These are phyloP conservation scores for Globisporangium sylvaticum DNA, from an alignment of 352 stramenopile genomes.

Conservation along the genomic window DNA sequence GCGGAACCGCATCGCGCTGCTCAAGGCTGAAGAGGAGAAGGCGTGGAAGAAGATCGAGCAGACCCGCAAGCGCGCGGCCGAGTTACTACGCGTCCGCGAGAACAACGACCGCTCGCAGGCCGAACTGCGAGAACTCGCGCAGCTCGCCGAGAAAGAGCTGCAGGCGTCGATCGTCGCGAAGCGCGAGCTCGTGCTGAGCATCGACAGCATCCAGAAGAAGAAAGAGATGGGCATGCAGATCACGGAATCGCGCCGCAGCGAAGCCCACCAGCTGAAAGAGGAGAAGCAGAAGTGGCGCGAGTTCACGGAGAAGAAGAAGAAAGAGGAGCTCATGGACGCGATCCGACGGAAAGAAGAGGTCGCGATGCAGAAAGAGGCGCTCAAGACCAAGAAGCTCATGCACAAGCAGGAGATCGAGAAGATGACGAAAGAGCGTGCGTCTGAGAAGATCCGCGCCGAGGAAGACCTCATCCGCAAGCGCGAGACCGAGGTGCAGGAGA, in stretches of 20 bases:
- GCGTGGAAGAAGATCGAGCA: slow-evolving; percentile 87
- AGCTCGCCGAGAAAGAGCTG: slow-evolving; percentile 53
- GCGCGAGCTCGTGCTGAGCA: slow-evolving; percentile 70
- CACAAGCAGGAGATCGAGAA: slow-evolving; percentile 75
- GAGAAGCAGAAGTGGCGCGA: slow-evolving; percentile 80
- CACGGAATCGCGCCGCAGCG: slow-evolving; percentile 52
- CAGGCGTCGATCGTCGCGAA: slow-evolving; percentile 70
- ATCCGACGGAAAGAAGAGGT: slow-evolving; percentile 73
- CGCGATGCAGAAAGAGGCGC: slow-evolving; percentile 56
- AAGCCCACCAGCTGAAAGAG: slow-evolving; percentile 77
- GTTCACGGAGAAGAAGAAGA: slow-evolving; percentile 59
- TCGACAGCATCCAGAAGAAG: slow-evolving; percentile 80
- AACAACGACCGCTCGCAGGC: slow-evolving; percentile 60
- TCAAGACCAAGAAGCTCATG: slow-evolving; percentile 61
- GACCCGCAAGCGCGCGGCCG: slow-evolving; percentile 60
- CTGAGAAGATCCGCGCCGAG: slow-evolving; percentile 60
- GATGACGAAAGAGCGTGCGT: slow-evolving; percentile 52
- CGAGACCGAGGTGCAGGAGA: slow-evolving; percentile 71
- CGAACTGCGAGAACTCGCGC: slow-evolving; percentile 56
- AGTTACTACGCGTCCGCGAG: slow-evolving; percentile 66
- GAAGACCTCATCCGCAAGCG: slow-evolving; percentile 56
- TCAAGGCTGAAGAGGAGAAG: slow-evolving; percentile 78
- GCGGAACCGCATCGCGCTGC: slow-evolving; percentile 75
- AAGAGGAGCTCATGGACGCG: slow-evolving; percentile 56
- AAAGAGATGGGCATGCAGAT: slow-evolving; percentile 70